A percentile compares a stretch with the other conserved stretches of the same genome.
Conservation (phyloP, 495 filamentous ascomycete species). For the Xylaria acuta region DNA sequence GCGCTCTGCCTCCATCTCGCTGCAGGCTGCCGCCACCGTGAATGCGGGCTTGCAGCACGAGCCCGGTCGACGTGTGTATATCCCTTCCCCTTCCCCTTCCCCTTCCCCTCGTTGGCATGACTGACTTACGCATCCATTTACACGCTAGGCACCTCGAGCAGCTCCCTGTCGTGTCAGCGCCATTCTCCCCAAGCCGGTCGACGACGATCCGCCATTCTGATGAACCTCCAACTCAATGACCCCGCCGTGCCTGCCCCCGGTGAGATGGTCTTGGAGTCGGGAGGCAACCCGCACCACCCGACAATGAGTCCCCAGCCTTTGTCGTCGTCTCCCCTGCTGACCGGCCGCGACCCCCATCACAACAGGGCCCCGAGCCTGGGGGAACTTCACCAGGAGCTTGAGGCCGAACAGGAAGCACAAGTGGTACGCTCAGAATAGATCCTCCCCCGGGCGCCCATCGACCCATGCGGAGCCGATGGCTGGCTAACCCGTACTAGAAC, state of each 20-base stretch:
- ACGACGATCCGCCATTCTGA: conserved; percentile 71
- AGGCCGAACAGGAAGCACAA: conserved; percentile 94
- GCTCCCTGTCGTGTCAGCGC: conserved; percentile 59
- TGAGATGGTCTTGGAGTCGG: conserved; percentile 61
- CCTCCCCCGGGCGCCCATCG: not conserved
- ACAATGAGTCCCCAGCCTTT: conserved; percentile 64
- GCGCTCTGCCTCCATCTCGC: conserved; percentile 65
- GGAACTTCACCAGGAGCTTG: conserved; percentile 94
- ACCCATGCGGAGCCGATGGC: not conserved
- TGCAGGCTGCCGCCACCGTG: conserved; percentile 71
- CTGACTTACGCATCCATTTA: conserved; percentile 25
- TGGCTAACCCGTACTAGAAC: conserved; percentile 62
- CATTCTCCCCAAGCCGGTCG: conserved; percentile 63
- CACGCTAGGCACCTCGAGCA: conserved; percentile 57
- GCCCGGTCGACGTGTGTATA: conserved; percentile 57
- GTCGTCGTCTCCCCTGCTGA: conserved; percentile 63
- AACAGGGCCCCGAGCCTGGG: conserved; percentile 77
- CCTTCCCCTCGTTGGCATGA: not conserved
- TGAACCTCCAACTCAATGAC: conserved; percentile 78
- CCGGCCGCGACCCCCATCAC: conserved; percentile 66
- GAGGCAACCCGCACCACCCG: conserved; percentile 46
- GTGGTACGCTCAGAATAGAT: conserved; percentile 61
- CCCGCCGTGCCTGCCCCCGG: conserved; percentile 65
- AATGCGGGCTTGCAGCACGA: conserved; percentile 73
- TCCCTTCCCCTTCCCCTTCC: too few relatives aligned